These are phyloP conservation scores for Linum trigynum DNA, from an alignment of 345 rosid species.

Conservation along the genomic window DNA sequence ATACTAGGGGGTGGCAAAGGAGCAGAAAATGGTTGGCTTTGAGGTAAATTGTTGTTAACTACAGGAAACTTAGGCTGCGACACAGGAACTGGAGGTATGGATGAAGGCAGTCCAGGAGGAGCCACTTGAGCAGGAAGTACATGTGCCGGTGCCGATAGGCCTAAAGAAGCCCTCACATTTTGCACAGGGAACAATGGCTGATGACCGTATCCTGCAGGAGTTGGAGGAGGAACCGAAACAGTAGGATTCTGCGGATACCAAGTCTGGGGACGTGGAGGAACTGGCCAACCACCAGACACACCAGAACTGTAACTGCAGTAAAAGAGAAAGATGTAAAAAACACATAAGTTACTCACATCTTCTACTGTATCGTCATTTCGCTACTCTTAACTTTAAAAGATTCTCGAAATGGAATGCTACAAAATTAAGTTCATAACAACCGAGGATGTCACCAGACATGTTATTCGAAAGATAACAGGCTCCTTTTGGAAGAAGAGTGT, in stretches of 20 bases:
- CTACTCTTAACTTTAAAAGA: too few relatives aligned
- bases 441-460: too few relatives aligned
- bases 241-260: conserved; percentile 73
- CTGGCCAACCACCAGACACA: conserved; percentile 61
- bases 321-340: conserved; percentile 5
- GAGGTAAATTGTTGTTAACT: conserved; percentile 59
- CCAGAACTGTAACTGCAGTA: conserved; percentile 54
- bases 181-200: conserved; percentile 94
- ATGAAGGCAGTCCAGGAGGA: conserved; percentile 61
- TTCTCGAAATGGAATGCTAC: too few relatives aligned
- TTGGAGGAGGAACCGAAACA: conserved; percentile 45
- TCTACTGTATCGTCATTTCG: neutral
- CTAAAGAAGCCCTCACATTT: conserved; percentile 39
- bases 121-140: conserved; percentile 41
- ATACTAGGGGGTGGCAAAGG: conserved; percentile 40
- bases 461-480: too few relatives aligned
- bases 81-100: conserved; percentile 46
- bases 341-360: neutral
- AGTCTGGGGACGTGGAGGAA: conserved; percentile 75
- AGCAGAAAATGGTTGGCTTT: conserved; percentile 54
- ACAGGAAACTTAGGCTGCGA: conserved; percentile 93
- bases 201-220: conserved; percentile 48
- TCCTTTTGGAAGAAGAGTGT: too few relatives aligned
- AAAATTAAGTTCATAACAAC: too few relatives aligned
- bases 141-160: conserved; percentile 39